These are phyloP conservation scores for Cercospora canescens DNA, from an alignment of 2,329 filamentous ascomycete genomes.

Conservation along the genomic window DNA sequence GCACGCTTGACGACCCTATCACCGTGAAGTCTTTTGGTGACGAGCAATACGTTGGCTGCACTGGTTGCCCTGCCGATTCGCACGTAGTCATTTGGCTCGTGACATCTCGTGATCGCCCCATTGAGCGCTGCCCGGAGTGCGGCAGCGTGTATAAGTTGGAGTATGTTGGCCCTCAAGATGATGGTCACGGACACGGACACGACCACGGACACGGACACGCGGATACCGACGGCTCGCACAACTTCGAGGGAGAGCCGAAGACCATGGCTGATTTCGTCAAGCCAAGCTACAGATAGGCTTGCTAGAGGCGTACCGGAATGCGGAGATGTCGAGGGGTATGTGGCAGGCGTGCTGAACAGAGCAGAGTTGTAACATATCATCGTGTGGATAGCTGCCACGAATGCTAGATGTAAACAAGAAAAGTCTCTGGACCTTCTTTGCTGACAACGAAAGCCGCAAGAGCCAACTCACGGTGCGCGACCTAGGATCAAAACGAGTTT, in stretches of 20 bases:
- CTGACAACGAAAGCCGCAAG: neutral
- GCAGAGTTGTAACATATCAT: conserved; percentile 20
- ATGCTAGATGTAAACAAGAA: conserved; percentile 12
- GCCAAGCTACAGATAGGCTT: conserved; percentile 81
- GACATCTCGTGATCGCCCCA: conserved; percentile 81
- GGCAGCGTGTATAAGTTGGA: conserved; percentile 98
- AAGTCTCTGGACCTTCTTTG: neutral
- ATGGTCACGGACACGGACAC: conserved; percentile 58
- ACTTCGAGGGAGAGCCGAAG: conserved; percentile 77
- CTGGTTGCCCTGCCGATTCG: conserved; percentile 87
- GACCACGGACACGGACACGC: conserved; percentile 45
- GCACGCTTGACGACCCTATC: conserved; percentile 88
- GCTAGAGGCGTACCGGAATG: neutral
- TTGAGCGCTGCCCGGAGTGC: conserved; percentile 96
- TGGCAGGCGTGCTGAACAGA: conserved; percentile 11
- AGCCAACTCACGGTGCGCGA: neutral
- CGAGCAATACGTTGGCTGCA: conserved; percentile 97
- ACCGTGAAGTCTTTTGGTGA: conserved; percentile 87
- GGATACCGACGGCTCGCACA: conserved; percentile 51
- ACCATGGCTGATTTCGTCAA: conserved; percentile 95
- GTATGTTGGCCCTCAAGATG: conserved; percentile 82
- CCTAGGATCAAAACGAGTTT: neutral
- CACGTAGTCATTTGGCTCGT: conserved; percentile 90
- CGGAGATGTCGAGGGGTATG: neutral
- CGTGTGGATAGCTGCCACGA: conserved; percentile 19